Evolutionary conservation across 768 basidiomycete genomes (phyloP), one percentile per base, ranked within the genome.

Genomic region (Psilocybe azurescens): DNA sequence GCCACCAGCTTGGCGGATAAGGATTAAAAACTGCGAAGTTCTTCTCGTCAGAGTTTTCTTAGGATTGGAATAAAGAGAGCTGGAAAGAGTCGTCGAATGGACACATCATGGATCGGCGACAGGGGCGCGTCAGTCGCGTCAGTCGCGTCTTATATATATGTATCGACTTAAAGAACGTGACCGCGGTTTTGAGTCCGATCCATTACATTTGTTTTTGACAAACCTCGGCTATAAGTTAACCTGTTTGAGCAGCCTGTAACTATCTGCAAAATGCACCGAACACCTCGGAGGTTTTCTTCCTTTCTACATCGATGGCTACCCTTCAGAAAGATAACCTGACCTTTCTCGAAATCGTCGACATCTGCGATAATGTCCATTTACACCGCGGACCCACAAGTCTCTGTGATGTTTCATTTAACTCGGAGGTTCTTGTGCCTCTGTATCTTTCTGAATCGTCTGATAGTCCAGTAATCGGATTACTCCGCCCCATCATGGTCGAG

Each of bases 341-440:
- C 18, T 87, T 89, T 67, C 81, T 94, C 28, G 82, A 89, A 28
- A 70, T 95, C 60, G 75, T 95, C 62, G 77, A 87, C 54, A 70
- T 75, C 46, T 93, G 91, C 80, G 86, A 95, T 74, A 95, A 95
- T 73, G 52, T 53, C 6, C 52, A 53, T 24, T 38, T 53, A 33
- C 32, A 36, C 13, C 52, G 52, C n/a, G 52, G 52, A 9, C 52
- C 52, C 4, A n/a, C 52, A 9, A 32, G 18, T 18, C 52, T 53
- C 16, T 18, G n/a, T 32, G 52, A 53, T 36, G 33, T 16, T 18
- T 53, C 52, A 53, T 36, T n/a, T 33, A 53, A 53, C 52, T 53
- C 52, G 33, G 52, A 53, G 33, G n/a, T 53, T 36, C 52, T 53
- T 18, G 32, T 53, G n/a, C 52, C 52, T 53, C 18, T 53, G 20